Percentiles rank a stretch among this genome's conserved stretches.
These are phyloP conservation scores for Ganoderma lingzhi DNA, from an alignment of 1,284 basidiomycete genomes.

Conservation along the genomic window DNA sequence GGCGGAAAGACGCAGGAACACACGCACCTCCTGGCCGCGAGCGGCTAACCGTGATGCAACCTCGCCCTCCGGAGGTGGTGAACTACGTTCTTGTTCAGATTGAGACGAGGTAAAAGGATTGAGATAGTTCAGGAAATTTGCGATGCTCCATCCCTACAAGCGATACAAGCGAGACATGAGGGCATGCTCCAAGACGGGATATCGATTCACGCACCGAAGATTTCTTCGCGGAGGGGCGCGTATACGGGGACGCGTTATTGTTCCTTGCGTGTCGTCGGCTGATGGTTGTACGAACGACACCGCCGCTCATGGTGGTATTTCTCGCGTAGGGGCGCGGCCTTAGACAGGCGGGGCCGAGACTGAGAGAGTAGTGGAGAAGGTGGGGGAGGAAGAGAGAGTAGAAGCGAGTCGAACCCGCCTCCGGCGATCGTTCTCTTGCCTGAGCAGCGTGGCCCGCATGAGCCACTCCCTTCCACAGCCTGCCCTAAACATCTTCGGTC, in stretches of 20 bases:
- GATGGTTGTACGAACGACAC: slow-evolving; percentile 24
- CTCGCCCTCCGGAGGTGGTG: slow-evolving; percentile 16
- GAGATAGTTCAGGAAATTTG: slow-evolving; percentile 32
- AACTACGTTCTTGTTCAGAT: slow-evolving; percentile 13
- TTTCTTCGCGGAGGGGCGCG: slow-evolving; percentile 34
- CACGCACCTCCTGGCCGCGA: slow-evolving; percentile 28
- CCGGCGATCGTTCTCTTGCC: slow-evolving; percentile 22
- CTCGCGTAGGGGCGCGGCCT: slow-evolving; percentile 4
- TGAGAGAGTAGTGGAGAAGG: slow-evolving; percentile 5
- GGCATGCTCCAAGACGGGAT: slow-evolving; percentile 5
- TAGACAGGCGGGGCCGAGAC: slow-evolving; percentile 2
- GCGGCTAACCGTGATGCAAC: slow-evolving; percentile 24
- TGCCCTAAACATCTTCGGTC: slow-evolving; percentile 36
- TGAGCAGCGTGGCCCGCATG: slow-evolving; percentile 26
- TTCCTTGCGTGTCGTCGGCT: slow-evolving; percentile 33
- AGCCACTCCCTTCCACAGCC: slow-evolving; percentile 23
- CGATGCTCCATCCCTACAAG: slow-evolving; percentile 33
- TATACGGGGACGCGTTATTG: slow-evolving; percentile 36
- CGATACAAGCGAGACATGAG: background rate
- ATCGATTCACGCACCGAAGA: slow-evolving; percentile 25
- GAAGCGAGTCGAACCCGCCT: slow-evolving; percentile 9
- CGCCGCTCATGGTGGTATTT: slow-evolving; percentile 32
- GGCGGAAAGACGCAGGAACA: background rate
- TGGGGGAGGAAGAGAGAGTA: slow-evolving; percentile 16
- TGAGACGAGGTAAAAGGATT: slow-evolving; percentile 33